phyloP scores from a whole-genome alignment of 352 stramenopile species.

The Phytophthora multivora region DNA sequence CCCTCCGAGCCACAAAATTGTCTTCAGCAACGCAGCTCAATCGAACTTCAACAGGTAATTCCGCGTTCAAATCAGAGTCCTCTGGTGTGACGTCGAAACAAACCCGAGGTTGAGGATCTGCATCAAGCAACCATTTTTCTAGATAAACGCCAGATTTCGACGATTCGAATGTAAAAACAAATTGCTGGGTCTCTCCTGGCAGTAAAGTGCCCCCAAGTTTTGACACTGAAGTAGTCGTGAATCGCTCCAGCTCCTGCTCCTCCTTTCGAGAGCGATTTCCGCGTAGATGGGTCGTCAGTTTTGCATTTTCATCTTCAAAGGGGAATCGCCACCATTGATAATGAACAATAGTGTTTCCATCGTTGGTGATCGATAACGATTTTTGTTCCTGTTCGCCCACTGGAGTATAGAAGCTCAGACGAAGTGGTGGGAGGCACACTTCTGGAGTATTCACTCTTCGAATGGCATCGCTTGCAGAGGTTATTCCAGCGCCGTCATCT shows the following conservation, averaged over 20 bases:
- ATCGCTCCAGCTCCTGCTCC: constrained; percentile 21
- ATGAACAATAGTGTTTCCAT: constrained; percentile 58
- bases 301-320: constrained; percentile 29
- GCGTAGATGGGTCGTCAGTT: constrained; percentile 36
- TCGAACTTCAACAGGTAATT: constrained; percentile 37
- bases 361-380: constrained; percentile 46
- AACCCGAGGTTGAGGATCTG: constrained; percentile 48
- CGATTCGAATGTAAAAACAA: constrained; percentile 70
- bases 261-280: constrained; percentile 24
- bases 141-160: constrained; percentile 54
- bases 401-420: constrained; percentile 53
- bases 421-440: constrained; percentile 10
- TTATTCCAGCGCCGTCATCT: constrained; percentile 4
- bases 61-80: neutral
- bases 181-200: constrained; percentile 52
- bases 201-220: constrained; percentile 49
- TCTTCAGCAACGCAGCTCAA: constrained; percentile 67
- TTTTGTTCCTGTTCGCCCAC: constrained; percentile 50
- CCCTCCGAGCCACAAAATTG: constrained; percentile 49
- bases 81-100: constrained; percentile 4
- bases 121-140: constrained; percentile 73
- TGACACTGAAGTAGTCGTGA: constrained; percentile 51
- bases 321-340: constrained; percentile 59
- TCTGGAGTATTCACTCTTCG: neutral
- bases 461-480: neutral